Base-by-base conservation (phyloP, 495 filamentous ascomycete species). In the Aspergillus sclerotioniger region DNA sequence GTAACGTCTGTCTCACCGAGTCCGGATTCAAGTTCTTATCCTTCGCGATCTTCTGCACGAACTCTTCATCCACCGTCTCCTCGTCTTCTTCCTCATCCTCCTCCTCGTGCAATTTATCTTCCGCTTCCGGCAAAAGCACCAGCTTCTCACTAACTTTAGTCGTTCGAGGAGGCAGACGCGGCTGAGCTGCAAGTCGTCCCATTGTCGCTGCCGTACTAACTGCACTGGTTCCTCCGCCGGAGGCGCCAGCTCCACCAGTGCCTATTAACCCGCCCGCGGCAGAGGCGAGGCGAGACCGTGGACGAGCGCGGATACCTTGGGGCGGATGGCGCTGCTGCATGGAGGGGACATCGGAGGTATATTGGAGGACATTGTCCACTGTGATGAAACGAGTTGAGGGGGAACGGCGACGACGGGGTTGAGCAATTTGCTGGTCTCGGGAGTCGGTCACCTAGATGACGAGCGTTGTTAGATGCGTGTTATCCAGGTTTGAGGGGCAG, bases 121-220 rank as follows among this genome's bases (percentile, higher is more conserved):
- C 72, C 8, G 71, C 73, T 4, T 80, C 75, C 0, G 94, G 95
- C 20, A 99, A 76, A n/a, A 98, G 78, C 0, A 98, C 94, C 8
- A 99, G 79, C 70, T 98, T 97, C 78, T 98, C 91, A 65, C 89
- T 94, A 47, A 96, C 82, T 64, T 97, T 96, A 15, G 91, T 94
- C 28, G 91, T 92, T 19, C 94, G 84, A 1, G 89, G 84, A 0
- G 93, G 95, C 45, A 96, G 84, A 58, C 88, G 90, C 37, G 90
- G 88, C 60, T 88, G 88, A 3, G 76, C 75, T 8, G 75, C 74
- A 20, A 79, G 63, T 43, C 75, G 70, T 15, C 75, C 67, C 19
- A 71, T 71, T 16, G 70, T 72, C 6, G 65, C 68, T 6, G 60
- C 49, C 9, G 68, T 21, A 17, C 45, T 61, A 13, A 58, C 51